phyloP scores from a whole-genome alignment of 2,329 filamentous ascomycete genomes.

The Fusarium acutatum region DNA sequence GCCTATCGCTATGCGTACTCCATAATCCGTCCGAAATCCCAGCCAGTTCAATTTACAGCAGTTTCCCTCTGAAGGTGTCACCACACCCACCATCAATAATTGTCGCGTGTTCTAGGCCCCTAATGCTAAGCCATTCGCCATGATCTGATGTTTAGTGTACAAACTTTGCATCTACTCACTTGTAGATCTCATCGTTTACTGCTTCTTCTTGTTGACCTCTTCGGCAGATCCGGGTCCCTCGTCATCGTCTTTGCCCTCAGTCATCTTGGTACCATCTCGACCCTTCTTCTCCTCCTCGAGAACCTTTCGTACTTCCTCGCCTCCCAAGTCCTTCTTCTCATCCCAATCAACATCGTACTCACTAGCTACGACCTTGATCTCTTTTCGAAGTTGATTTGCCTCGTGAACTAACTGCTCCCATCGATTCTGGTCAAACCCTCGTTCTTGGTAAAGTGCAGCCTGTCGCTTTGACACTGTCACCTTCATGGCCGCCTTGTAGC shows the following conservation, averaged over 20 bases:
- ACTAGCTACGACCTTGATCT: slow-evolving; percentile 81
- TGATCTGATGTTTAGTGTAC: slow-evolving; percentile 27
- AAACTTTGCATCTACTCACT: not conserved
- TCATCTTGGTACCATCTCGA: slow-evolving; percentile 47
- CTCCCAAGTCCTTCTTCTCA: slow-evolving; percentile 75
- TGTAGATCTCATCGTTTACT: slow-evolving; percentile 7
- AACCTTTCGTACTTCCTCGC: slow-evolving; percentile 68
- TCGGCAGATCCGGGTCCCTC: slow-evolving; percentile 24
- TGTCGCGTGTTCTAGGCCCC: slow-evolving; percentile 1
- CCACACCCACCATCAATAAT: slow-evolving; percentile 4
- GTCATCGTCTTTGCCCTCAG: slow-evolving; percentile 50
- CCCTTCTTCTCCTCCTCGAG: slow-evolving; percentile 61
- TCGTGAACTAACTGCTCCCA: slow-evolving; percentile 86
- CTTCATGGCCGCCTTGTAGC: slow-evolving; percentile 86
- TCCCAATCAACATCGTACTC: slow-evolving; percentile 95
- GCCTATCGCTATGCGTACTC: slow-evolving; percentile 16
- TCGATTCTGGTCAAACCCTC: slow-evolving; percentile 76
- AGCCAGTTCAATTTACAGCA: not conserved
- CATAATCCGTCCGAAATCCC: not conserved
- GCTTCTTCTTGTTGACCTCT: slow-evolving; percentile 39
- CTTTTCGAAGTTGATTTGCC: slow-evolving; percentile 77
- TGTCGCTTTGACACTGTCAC: slow-evolving; percentile 84
- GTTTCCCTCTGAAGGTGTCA: not conserved
- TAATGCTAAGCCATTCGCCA: slow-evolving; percentile 10
- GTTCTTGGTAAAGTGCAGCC: slow-evolving; percentile 75